Base-by-base conservation (phyloP, 2,329 filamentous ascomycete genomes). In the Penicillium fuscoglaucum region DNA sequence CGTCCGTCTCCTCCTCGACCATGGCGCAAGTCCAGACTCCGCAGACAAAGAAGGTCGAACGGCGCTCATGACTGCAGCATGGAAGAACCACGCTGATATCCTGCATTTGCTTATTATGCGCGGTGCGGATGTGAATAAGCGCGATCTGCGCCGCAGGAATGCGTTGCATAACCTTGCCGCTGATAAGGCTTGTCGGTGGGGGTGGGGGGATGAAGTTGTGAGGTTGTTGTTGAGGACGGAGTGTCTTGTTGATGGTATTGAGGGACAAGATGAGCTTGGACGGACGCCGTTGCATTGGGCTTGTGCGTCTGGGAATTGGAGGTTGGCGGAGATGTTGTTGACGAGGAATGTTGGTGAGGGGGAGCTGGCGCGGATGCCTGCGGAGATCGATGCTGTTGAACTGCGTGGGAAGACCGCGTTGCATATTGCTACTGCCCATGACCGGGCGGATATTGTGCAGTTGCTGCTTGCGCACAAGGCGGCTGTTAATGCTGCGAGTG, bases 271-370 rank as follows among this genome's bases (percentile, higher is more conserved):
- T 65, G 74, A 76, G 52, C 67, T 80, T 24, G 79, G 80, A 10
- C 77, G 84, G 13, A 83, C 81, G 31, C 80, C 84, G 3, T 68
- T 86, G 43, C 78, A 85, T 59, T 86, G 83, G 83, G 83, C 84
- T 1, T 84, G 82, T 37, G 83, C 81, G 26, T 84, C 83, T 45
- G 81, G 82, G 19, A 84, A 85, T 64, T 72, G 78, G 50, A 74
- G 76, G 33, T 72, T 85, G 12, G 81, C 79, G 19, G 76, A 79
- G 55, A 73, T 79, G 63, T 72, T 86, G 29, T 72, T 84, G 6
- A 72, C 66, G 17, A 63, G 71, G 57, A 57, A 67, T 33, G 46
- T 26, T 41, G 26, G 47, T 71, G 51, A 50, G 8, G 19, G 37
- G 26, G 35, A 50, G 3, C 2, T 37, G 10, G 52, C 33, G 33